Percentiles rank a stretch among this genome's conserved stretches.
Conservation (phyloP, 495 filamentous ascomycete species). For the Talaromyces nanjingensis region DNA sequence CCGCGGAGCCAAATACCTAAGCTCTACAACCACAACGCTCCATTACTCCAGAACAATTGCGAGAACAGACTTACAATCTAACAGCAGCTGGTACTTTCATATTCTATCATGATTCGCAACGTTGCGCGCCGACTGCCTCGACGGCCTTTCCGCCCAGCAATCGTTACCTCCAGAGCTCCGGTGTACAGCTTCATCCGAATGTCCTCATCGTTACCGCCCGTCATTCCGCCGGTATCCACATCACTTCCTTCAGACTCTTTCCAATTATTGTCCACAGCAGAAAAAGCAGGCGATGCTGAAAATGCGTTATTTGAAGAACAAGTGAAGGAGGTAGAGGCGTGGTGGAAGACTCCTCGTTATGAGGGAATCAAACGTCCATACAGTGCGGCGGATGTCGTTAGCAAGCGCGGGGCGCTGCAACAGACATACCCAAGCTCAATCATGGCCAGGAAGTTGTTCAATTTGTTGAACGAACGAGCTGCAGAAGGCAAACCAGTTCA, state of each 20-base stretch:
- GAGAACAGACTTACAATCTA: background rate
- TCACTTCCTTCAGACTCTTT: conserved; percentile 62
- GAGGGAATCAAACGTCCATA: conserved; percentile 89
- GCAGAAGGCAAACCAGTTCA: conserved; percentile 79
- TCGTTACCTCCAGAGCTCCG: conserved; percentile 28
- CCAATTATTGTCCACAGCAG: conserved; percentile 65
- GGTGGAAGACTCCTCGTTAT: conserved; percentile 81
- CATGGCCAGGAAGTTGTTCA: conserved; percentile 92
- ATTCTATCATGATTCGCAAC: conserved; percentile 29
- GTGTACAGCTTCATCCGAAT: conserved; percentile 41
- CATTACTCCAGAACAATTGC: background rate
- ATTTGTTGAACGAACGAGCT: conserved; percentile 69
- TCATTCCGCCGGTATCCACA: conserved; percentile 29
- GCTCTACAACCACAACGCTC: background rate
- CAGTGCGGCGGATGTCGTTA: conserved; percentile 81
- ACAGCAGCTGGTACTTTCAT: background rate
- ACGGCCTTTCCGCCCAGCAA: conserved; percentile 16
- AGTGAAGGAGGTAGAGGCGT: conserved; percentile 72
- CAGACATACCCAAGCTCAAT: conserved; percentile 85
- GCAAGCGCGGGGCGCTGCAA: conserved; percentile 78
- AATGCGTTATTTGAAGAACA: conserved; percentile 74
- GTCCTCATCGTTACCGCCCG: conserved; percentile 15
- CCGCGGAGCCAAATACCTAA: background rate
- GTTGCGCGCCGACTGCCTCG: conserved; percentile 31
- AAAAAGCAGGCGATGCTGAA: conserved; percentile 72